Conservation (phyloP, 225 moss, liverwort and hornwort genomes). For the Asterella californica region DNA sequence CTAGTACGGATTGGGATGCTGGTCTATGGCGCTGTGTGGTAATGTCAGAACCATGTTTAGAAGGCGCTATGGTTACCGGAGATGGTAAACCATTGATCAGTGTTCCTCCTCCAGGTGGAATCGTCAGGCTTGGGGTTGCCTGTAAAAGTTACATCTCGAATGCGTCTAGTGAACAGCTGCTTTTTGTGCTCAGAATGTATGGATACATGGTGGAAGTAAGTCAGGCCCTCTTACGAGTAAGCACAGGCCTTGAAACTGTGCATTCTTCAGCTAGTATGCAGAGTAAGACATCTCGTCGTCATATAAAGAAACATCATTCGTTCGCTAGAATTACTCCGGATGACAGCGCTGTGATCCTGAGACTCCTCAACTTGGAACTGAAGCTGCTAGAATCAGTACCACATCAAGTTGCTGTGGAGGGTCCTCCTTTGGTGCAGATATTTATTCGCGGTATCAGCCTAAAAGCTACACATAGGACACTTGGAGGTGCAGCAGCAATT, state of each 20-base stretch:
- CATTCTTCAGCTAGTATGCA: conserved; percentile 1
- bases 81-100: conserved; percentile 75
- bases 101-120: conserved; percentile 85
- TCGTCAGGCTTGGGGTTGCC: conserved; percentile 76
- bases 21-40: conserved; percentile 99
- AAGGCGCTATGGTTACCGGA: conserved; percentile 87
- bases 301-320: conserved; percentile 28
- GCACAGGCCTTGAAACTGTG: conserved; percentile 48
- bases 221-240: conserved; percentile 68
- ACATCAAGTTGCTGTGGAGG: conserved; percentile 71
- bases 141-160: conserved; percentile 87
- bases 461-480: conserved; percentile 68
- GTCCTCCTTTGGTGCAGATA: conserved; percentile 82
- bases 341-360: conserved; percentile 79
- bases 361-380: conserved; percentile 65
- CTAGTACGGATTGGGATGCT: conserved; percentile 81
- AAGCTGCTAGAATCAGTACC: conserved; percentile 86
- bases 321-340: conserved; percentile 71
- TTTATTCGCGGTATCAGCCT: conserved; percentile 65
- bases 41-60: conserved; percentile 81
- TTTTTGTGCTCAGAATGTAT: conserved; percentile 96
- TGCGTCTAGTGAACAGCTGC: conserved; percentile 88
- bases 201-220: conserved; percentile 78
- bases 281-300: conserved; percentile 25
- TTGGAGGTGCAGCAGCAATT: conserved; percentile 83